These are phyloP conservation scores for Tulasnella sp. DNA, from an alignment of 768 basidiomycete species.

Conservation along the genomic window DNA sequence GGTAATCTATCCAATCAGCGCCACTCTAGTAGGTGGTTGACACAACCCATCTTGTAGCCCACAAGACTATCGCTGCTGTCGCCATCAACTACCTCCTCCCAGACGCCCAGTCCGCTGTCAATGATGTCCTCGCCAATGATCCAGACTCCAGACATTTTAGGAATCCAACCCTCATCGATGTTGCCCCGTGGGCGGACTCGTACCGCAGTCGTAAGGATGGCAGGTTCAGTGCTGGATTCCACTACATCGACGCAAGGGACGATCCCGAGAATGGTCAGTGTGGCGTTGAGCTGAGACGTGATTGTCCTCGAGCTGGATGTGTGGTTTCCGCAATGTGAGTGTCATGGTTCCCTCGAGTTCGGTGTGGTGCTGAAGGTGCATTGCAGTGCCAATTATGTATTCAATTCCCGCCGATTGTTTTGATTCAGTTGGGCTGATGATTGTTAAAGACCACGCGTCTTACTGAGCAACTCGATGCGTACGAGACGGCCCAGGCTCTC, in stretches of 20 bases:
- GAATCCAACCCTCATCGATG: neutral
- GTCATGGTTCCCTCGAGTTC: neutral
- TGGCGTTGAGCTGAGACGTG: neutral
- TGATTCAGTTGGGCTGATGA: neutral
- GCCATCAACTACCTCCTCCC: neutral
- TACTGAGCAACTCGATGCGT: neutral
- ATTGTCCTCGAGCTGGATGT: slow-evolving; percentile 4
- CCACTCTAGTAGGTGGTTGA: no score
- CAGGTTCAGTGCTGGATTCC: neutral
- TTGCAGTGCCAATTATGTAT: neutral
- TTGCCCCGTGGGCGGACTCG: slow-evolving; percentile 9
- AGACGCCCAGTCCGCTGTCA: neutral
- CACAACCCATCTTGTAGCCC: neutral
- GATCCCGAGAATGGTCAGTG: slow-evolving; percentile 2
- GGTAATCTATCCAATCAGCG: neutral
- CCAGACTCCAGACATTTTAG: neutral
- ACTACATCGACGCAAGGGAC: slow-evolving; percentile 12
- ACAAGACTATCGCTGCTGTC: slow-evolving; percentile 4
- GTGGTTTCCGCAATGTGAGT: slow-evolving; percentile 5
- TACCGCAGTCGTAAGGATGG: neutral
- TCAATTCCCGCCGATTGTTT: neutral
- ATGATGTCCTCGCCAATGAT: neutral
- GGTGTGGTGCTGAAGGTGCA: neutral
- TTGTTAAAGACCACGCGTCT: neutral
- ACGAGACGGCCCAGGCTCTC: slow-evolving; percentile 9